These are phyloP conservation scores for Plasmodium gaboni DNA, from an alignment of 169 alveolate species.

Conservation along the genomic window DNA sequence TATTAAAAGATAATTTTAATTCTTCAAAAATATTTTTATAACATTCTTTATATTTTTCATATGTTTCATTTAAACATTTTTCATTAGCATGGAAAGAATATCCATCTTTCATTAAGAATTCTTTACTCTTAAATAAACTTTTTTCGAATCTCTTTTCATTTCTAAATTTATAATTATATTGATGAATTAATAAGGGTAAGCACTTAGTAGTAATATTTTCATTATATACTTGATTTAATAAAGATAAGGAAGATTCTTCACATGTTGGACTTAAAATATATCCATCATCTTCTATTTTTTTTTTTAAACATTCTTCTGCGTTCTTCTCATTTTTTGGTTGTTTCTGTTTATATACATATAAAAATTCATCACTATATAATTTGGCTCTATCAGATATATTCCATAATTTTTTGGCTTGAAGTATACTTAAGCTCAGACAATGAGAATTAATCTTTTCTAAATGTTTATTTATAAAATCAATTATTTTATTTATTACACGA, in stretches of 20 bases:
- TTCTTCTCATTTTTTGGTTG: constrained; percentile 18
- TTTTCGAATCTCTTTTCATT: constrained; percentile 69
- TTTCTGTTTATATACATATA: constrained; percentile 58
- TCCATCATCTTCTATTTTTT: constrained; percentile 66
- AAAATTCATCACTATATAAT: constrained; percentile 62
- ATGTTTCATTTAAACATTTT: constrained; percentile 42
- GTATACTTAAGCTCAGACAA: constrained; percentile 30
- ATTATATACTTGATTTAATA: constrained; percentile 44
- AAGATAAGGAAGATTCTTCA: constrained; percentile 41
- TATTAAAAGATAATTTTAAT: constrained; percentile 25
- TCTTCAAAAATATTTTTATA: constrained; percentile 29
- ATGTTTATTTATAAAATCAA: constrained; percentile 15
- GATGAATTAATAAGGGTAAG: constrained; percentile 49
- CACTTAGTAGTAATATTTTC: constrained; percentile 35
- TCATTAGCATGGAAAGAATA: constrained; percentile 58
- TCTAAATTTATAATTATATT: constrained; percentile 53
- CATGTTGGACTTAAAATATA: constrained; percentile 59
- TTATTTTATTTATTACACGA: constrained; percentile 42
- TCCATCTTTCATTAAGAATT: constrained; percentile 69
- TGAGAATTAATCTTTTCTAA: constrained; percentile 48
- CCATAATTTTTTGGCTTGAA: constrained; percentile 64
- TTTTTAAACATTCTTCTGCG: constrained; percentile 3
- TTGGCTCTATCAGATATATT: constrained; percentile 52
- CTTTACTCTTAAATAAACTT: constrained; percentile 55
- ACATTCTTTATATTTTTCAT: constrained; percentile 51